Conservation (phyloP, 441 rosid genomes). For the Syzygium malaccense region DNA sequence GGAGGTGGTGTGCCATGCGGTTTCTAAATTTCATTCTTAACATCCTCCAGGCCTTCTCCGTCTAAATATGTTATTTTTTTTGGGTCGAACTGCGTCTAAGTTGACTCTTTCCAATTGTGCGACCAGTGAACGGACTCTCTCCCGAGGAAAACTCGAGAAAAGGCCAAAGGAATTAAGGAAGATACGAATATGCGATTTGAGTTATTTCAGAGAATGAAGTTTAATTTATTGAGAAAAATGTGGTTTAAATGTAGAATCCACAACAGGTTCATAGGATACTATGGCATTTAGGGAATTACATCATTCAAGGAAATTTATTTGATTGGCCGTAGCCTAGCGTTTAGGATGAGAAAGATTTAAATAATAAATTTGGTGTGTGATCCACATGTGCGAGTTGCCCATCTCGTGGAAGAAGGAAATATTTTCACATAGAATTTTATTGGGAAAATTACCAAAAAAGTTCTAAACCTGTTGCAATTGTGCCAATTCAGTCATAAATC, state of each 20-base stretch:
- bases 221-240: neutral
- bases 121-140: neutral
- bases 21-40: no score
- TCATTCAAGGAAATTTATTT: neutral
- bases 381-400: neutral
- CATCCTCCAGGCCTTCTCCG: no score
- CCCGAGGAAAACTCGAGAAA: neutral
- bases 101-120: neutral
- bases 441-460: no score
- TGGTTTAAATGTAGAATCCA: neutral
- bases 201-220: neutral
- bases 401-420: neutral
- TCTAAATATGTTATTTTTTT: no score
- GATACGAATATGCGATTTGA: neutral
- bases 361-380: neutral
- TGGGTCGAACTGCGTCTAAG: no score
- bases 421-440: fast-evolving
- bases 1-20: no score
- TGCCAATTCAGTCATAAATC: no score
- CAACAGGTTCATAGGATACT: neutral
- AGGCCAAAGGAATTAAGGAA: neutral
- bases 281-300: neutral
- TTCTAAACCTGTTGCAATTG: no score
- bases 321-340: neutral
- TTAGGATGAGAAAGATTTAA: neutral